phyloP scores from a whole-genome alignment of 106 monocot species.

The Dendrobium catenatum region DNA sequence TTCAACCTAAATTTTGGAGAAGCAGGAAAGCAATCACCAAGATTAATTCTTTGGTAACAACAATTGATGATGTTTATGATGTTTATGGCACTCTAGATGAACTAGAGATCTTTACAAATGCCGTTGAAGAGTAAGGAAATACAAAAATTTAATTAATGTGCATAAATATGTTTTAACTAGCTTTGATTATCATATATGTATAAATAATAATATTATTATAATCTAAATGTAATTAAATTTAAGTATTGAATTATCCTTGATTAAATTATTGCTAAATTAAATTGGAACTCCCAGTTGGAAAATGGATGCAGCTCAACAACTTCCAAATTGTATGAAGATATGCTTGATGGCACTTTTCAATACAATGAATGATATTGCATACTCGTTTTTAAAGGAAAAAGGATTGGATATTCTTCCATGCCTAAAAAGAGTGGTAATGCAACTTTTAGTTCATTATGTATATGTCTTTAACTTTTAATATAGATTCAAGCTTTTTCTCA shows the following conservation, averaged over 20 bases:
- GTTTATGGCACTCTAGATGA: neutral
- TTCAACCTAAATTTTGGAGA: neutral
- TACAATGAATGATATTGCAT: constrained; percentile 11
- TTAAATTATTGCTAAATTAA: neutral
- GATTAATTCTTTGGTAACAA: neutral
- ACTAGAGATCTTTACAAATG: neutral
- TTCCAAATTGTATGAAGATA: constrained; percentile 23
- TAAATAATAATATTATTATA: neutral
- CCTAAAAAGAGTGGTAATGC: neutral
- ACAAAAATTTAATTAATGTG: neutral
- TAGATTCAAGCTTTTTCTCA: too few species aligned
- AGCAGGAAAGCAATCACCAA: neutral
- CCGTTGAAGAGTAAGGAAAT: neutral
- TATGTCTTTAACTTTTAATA: neutral
- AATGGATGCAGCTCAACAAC: neutral
- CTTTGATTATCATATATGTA: neutral
- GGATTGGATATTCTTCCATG: neutral
- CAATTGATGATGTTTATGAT: constrained; percentile 1
- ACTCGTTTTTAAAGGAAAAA: neutral
- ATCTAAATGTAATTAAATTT: neutral
- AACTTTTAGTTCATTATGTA: too few species aligned
- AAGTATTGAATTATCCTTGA: neutral
- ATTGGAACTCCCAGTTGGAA: neutral
- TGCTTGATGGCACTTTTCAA: constrained; percentile 15
- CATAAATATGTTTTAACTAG: neutral